Conservation (phyloP, 2,329 filamentous ascomycete genomes). For the Trichoderma sp. region DNA sequence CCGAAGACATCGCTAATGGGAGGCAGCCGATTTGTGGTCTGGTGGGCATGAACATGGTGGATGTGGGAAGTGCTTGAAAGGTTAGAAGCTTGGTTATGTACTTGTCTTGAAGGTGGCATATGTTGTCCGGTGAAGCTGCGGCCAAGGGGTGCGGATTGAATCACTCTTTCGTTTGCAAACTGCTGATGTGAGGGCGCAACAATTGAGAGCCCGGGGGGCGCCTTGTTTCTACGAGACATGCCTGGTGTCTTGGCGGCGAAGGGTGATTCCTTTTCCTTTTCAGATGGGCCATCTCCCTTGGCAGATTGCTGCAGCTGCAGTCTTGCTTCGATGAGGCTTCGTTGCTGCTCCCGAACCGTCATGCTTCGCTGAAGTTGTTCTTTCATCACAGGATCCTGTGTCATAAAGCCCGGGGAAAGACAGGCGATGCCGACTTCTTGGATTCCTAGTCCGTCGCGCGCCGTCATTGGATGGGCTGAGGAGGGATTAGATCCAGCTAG, state of each 20-base stretch:
- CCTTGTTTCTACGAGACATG: slow-evolving; percentile 71
- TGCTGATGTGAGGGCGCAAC: slow-evolving; percentile 90
- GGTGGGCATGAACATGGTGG: slow-evolving; percentile 81
- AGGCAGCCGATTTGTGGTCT: slow-evolving; percentile 88
- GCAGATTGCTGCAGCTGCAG: slow-evolving; percentile 76
- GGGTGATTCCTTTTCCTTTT: slow-evolving; percentile 53
- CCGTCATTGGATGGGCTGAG: slow-evolving; percentile 73
- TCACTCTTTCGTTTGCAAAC: slow-evolving; percentile 90
- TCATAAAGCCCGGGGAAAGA: slow-evolving; percentile 91
- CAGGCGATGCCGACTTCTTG: slow-evolving; percentile 93
- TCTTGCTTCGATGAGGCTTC: slow-evolving; percentile 89
- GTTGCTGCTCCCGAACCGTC: slow-evolving; percentile 88
- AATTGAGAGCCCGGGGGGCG: slow-evolving; percentile 87
- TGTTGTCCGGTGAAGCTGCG: slow-evolving; percentile 93
- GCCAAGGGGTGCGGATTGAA: slow-evolving; percentile 91
- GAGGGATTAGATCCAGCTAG: slow-evolving; percentile 51
- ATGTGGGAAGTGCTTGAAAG: slow-evolving; percentile 84
- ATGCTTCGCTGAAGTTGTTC: slow-evolving; percentile 93
- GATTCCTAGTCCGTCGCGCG: slow-evolving; percentile 75
- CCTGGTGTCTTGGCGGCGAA: slow-evolving; percentile 69
- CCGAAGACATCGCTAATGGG: slow-evolving; percentile 95
- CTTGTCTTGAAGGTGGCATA: slow-evolving; percentile 71
- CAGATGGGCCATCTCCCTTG: slow-evolving; percentile 64
- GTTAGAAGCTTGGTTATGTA: slow-evolving; percentile 78
- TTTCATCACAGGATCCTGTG: slow-evolving; percentile 93